Conservation (phyloP, 2,329 filamentous ascomycete genomes). For the Colletotrichum gloeosporioides region DNA sequence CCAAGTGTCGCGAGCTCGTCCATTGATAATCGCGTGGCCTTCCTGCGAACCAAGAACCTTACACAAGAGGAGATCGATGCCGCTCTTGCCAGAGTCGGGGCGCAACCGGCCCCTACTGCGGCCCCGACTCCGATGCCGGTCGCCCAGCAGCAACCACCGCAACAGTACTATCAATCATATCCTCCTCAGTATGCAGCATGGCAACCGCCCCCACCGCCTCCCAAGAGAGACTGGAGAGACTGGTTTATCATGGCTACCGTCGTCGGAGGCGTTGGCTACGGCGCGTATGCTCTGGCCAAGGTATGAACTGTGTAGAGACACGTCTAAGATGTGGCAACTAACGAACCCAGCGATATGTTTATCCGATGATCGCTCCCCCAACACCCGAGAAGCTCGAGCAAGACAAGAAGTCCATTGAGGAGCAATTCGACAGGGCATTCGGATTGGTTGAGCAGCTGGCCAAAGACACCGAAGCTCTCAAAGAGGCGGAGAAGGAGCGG, state of each 20-base stretch:
- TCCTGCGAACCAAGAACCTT: constrained; percentile 94
- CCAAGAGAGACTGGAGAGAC: constrained; percentile 92
- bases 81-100: constrained; percentile 78
- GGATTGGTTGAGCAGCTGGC: constrained; percentile 88
- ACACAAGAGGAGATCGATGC: constrained; percentile 94
- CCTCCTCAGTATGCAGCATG: constrained; percentile 59
- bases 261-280: constrained; percentile 87
- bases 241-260: constrained; percentile 99
- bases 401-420: constrained; percentile 92
- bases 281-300: constrained; percentile 86
- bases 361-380: constrained; percentile 88
- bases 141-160: constrained; percentile 42
- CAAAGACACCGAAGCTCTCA: constrained; percentile 87
- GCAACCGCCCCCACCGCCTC: constrained; percentile 65
- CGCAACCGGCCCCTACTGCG: constrained; percentile 50
- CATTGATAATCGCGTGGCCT: constrained; percentile 91
- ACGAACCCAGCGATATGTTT: constrained; percentile 77
- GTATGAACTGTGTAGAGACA: constrained; percentile 47
- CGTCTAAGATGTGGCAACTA: constrained; percentile 15
- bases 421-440: constrained; percentile 92
- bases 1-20: constrained; percentile 88
- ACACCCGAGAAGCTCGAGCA: constrained; percentile 93
- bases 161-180: constrained; percentile 52
- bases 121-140: constrained; percentile 46
- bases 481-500: constrained; percentile 82